These are phyloP conservation scores for Neofusicoccum sp. DNA, from an alignment of 2,329 filamentous ascomycete species.

Conservation along the genomic window DNA sequence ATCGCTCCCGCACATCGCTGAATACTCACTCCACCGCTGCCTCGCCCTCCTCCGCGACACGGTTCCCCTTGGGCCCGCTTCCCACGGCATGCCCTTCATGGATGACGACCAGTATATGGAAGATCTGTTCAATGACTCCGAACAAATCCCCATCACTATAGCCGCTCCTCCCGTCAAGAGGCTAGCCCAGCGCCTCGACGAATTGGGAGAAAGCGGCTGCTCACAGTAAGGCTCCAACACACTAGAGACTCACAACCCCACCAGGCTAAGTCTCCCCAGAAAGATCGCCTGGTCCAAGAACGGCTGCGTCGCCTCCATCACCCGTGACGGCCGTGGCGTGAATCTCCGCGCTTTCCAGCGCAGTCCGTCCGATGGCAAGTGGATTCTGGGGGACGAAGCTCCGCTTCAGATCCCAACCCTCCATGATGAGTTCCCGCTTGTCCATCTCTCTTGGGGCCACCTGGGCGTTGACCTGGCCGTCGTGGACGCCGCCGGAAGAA, in stretches of 20 bases:
- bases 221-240: constrained; percentile 65
- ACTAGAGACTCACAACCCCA: neutral
- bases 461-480: constrained; percentile 77
- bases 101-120: constrained; percentile 56
- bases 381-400: constrained; percentile 74
- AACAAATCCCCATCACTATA: constrained; percentile 58
- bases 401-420: constrained; percentile 61
- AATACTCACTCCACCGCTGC: neutral
- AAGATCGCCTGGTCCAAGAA: constrained; percentile 83
- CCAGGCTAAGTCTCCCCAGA: constrained; percentile 44
- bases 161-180: constrained; percentile 60
- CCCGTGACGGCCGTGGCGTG: constrained; percentile 66
- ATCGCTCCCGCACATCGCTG: neutral
- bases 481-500: constrained; percentile 73
- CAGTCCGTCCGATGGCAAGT: constrained; percentile 66
- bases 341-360: constrained; percentile 72
- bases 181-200: constrained; percentile 71
- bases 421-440: constrained; percentile 64
- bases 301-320: constrained; percentile 81
- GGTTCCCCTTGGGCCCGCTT: neutral
- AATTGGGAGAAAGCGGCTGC: constrained; percentile 72
- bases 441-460: constrained; percentile 81
- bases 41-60: neutral
- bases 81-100: constrained; percentile 45
- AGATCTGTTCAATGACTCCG: constrained; percentile 48